Base-by-base conservation (phyloP, 2,329 filamentous ascomycete genomes). In the Fusarium duplospermum region DNA sequence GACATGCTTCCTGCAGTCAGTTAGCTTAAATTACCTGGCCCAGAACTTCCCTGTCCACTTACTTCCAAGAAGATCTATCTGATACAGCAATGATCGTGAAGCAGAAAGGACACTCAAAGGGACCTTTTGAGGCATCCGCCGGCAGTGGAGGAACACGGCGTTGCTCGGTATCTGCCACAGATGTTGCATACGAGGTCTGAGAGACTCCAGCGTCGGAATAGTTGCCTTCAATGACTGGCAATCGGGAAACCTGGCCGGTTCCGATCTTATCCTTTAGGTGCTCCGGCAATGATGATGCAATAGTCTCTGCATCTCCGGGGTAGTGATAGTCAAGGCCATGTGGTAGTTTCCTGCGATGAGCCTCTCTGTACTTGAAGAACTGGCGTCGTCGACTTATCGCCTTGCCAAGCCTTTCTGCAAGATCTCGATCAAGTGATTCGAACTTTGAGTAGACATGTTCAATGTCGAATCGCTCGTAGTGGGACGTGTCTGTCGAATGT, bases 341-440 rank as follows among this genome's bases (percentile, higher is more conserved):
- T 0, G 56, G 6, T 4, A 72, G 1, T 5, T 64, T 66, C 0
- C n/a, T 3, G 5, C 64, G 69, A 0, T 72, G 60, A 5, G 13
- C 14, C 9, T 66, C n/a, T 18, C 72, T n/a, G 0, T 75, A 70
- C 4, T 67, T 72, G 1, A 75, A 72, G 3, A 65, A 75, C 4
- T 75, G 58, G 0, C 72, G 56, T 4, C 69, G 7, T 4, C 63
- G 42, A 1, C 45, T 61, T 0, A 66, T 70, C 0, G 69, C 69
- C 6, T 60, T 66, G 0, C 72, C 72, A 0, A 75, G 13, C 1
- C 72, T 61, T 0, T 67, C 31, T 0, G 54, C 42, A 0, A 74
- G 18, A 0, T 20, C 4, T 0, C 3, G 11, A 0, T 58, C 27
- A 0, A 50, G 38, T 0, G 35, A 7, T 0, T 4, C 2, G 1